A percentile compares a stretch with the other conserved stretches of the same genome.
Evolutionary conservation across 768 basidiomycete species (phyloP).

Genomic region (Lentinus tigrinus): DNA sequence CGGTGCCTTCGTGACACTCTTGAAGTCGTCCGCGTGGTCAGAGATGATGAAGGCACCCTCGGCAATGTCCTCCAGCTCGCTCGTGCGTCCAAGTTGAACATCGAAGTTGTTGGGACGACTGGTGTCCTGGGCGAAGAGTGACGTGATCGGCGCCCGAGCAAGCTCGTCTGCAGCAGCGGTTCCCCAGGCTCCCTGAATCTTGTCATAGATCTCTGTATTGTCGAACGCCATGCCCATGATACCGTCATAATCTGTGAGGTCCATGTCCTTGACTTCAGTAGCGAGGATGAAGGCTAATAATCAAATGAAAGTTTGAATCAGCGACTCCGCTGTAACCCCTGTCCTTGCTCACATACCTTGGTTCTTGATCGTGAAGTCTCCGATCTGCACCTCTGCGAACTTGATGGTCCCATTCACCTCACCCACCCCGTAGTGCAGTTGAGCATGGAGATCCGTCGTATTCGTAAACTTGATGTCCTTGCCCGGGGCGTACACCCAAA

Average conservation of each 20-base stretch:
- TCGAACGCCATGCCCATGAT: conserved; percentile 80
- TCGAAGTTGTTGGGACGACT: conserved; percentile 25
- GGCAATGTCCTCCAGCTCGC: conserved; percentile 21
- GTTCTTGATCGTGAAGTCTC: conserved; percentile 43
- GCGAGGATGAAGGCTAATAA: conserved; percentile 52
- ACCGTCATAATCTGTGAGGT: conserved; percentile 34
- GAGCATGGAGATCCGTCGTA: conserved; percentile 29
- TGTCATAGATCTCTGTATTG: conserved; percentile 62
- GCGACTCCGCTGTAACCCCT: conserved; percentile 42
- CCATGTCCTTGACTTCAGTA: conserved; percentile 46
- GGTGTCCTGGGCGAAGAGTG: conserved; percentile 25
- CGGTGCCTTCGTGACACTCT: conserved; percentile 17
- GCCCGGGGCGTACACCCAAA: conserved; percentile 26
- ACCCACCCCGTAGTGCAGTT: conserved; percentile 39
- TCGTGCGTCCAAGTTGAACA: conserved; percentile 24
- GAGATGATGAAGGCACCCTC: conserved; percentile 30
- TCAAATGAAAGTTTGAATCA: conserved; percentile 28
- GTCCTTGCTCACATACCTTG: conserved; percentile 70
- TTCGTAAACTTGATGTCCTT: conserved; percentile 25
- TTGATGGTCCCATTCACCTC: conserved; percentile 35
- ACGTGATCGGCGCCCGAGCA: conserved; percentile 21
- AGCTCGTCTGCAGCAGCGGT: conserved; percentile 2
- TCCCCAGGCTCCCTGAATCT: conserved; percentile 13
- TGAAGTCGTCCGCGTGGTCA: conserved; percentile 23
- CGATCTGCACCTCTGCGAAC: conserved; percentile 36